These are phyloP conservation scores for Talaromyces ruber DNA, from an alignment of 495 filamentous ascomycete genomes.

Conservation along the genomic window DNA sequence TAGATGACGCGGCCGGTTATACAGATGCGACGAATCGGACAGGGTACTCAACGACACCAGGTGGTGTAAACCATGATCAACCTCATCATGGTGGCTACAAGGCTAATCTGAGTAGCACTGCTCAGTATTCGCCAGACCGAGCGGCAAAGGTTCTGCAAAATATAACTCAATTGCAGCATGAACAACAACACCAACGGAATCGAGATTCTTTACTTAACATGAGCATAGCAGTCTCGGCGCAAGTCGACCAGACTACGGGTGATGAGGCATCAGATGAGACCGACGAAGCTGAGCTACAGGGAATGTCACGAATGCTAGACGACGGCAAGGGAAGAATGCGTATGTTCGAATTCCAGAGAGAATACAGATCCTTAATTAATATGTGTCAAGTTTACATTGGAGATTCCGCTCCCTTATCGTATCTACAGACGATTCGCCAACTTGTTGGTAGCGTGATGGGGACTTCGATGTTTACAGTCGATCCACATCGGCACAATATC, in stretches of 20 bases:
- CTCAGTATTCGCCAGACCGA: background rate
- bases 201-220: conserved; percentile 2
- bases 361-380: background rate
- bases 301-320: conserved; percentile 49
- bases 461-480: conserved; percentile 56
- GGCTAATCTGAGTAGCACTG: background rate
- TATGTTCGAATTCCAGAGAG: background rate
- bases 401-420: conserved; percentile 64
- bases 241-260: conserved; percentile 19
- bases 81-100: background rate
- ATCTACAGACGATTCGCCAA: conserved; percentile 62
- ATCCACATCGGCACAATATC: conserved; percentile 61
- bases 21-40: background rate
- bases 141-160: background rate
- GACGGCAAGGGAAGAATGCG: conserved; percentile 46
- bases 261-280: conserved; percentile 29
- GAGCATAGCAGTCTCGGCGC: background rate
- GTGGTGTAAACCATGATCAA: background rate
- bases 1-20: background rate
- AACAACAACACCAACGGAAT: background rate
- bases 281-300: conserved; percentile 51
- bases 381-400: conserved; percentile 47
- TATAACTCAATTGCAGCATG: background rate
- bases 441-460: conserved; percentile 62
- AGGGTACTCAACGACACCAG: background rate